Percentiles rank a stretch among this genome's conserved stretches.
phyloP scores from a whole-genome alignment of 495 filamentous ascomycete genomes.

The Daldinia grandis region DNA sequence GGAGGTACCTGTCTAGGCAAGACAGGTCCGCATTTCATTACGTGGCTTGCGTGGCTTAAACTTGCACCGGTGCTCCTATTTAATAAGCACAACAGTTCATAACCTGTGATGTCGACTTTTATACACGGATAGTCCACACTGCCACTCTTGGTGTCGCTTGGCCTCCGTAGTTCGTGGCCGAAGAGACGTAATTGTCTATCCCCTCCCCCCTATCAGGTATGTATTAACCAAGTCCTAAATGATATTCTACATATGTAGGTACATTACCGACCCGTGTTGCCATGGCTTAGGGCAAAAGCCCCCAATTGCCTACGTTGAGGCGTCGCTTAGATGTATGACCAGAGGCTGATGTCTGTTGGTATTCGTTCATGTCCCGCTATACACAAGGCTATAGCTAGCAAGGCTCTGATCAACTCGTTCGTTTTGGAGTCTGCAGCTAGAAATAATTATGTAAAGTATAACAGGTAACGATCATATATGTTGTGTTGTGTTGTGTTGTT shows the following conservation, averaged over 20 bases:
- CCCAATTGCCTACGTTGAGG: background rate
- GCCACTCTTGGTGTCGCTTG: background rate
- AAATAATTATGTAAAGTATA: no score
- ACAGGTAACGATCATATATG: no score
- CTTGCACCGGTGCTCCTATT: background rate
- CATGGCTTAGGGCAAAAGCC: background rate
- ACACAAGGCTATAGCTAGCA: background rate
- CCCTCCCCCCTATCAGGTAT: background rate
- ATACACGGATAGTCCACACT: background rate
- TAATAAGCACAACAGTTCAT: background rate
- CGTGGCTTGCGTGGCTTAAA: slow-evolving; percentile 5
- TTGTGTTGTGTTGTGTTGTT: no score
- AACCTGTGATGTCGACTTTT: background rate
- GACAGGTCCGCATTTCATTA: background rate
- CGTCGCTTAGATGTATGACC: background rate
- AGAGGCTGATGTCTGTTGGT: background rate
- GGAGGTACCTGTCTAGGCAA: background rate
- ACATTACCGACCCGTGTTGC: background rate
- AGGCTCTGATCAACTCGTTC: background rate
- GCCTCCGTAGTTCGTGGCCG: background rate
- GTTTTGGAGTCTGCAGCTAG: no score
- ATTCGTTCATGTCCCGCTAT: background rate
- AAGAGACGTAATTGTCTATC: background rate
- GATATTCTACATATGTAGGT: background rate
- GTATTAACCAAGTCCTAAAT: background rate